phyloP scores from a whole-genome alignment of 1,284 basidiomycete genomes.

The Agroathelia rolfsii region DNA sequence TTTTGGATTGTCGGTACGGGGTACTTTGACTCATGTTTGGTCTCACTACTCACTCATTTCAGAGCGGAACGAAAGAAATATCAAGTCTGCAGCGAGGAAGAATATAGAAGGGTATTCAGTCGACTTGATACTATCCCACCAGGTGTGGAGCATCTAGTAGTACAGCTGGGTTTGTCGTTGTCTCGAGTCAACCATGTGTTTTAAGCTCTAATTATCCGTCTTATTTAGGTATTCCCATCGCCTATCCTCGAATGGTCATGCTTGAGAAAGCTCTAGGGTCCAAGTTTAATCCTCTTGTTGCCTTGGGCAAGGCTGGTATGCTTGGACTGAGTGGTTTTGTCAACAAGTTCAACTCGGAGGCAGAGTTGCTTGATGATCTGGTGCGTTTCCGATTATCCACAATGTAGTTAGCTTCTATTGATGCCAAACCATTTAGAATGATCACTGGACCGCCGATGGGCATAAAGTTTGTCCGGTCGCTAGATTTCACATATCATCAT shows the following conservation, averaged over 20 bases:
- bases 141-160: constrained; percentile 69
- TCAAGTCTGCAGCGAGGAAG: constrained; percentile 62
- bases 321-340: constrained; percentile 72
- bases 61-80: constrained; percentile 82
- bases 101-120: constrained; percentile 70
- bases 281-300: constrained; percentile 75
- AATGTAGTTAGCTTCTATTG: too few species aligned
- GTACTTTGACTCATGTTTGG: too few species aligned
- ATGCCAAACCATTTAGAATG: constrained; percentile 51
- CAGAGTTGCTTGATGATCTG: constrained; percentile 87
- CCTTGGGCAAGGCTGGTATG: constrained; percentile 53
- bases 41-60: constrained; percentile 6
- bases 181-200: too few species aligned
- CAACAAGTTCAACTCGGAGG: constrained; percentile 88
- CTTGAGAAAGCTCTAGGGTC: constrained; percentile 69
- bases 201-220: constrained; percentile 15
- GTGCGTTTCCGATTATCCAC: constrained; percentile 31
- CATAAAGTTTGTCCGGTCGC: constrained; percentile 69
- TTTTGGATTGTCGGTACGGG: constrained; percentile 85
- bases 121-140: constrained; percentile 46
- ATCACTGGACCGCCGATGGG: constrained; percentile 78
- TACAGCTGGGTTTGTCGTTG: constrained; percentile 59
- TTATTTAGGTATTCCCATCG: constrained; percentile 58
- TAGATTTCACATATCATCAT: constrained; percentile 5
- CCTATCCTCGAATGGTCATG: constrained; percentile 91